A percentile compares a stretch with the other conserved stretches of the same genome.
Conservation (phyloP, 768 basidiomycete species). For the Tubosaeta sp. region DNA sequence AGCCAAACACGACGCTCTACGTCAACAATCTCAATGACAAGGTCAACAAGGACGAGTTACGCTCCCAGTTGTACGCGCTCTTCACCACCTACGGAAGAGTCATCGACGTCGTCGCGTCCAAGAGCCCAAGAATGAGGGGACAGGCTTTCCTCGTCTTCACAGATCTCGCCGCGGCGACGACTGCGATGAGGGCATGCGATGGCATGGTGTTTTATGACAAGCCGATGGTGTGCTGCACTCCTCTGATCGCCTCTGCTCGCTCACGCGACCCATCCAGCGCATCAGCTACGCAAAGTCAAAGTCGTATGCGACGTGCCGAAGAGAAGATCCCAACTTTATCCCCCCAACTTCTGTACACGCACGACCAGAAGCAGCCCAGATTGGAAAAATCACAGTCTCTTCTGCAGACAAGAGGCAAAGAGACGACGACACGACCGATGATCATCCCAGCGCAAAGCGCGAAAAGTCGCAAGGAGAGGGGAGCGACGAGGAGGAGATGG, state of each 20-base stretch:
- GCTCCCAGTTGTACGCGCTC: slow-evolving; percentile 74
- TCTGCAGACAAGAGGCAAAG: slow-evolving; percentile 59
- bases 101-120: slow-evolving; percentile 89
- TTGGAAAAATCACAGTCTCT: slow-evolving; percentile 32
- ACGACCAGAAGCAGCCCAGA: slow-evolving; percentile 42
- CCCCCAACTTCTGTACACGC: slow-evolving; percentile 65
- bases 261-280: slow-evolving; percentile 45
- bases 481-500: slow-evolving; percentile 85
- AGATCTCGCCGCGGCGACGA: slow-evolving; percentile 86
- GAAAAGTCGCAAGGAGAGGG: slow-evolving; percentile 60
- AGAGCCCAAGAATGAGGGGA: slow-evolving; percentile 80
- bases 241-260: slow-evolving; percentile 2
- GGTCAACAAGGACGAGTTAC: slow-evolving; percentile 87
- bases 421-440: slow-evolving; percentile 55
- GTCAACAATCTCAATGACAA: slow-evolving; percentile 92
- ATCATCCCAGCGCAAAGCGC: slow-evolving; percentile 59
- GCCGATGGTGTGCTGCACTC: slow-evolving; percentile 62
- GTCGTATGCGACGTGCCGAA: slow-evolving; percentile 77
- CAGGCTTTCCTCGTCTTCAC: slow-evolving; percentile 96
- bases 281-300: slow-evolving; percentile 89
- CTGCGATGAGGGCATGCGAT: slow-evolving; percentile 88
- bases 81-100: slow-evolving; percentile 93
- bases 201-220: slow-evolving; percentile 94
- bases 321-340: slow-evolving; percentile 79
- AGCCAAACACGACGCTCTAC: slow-evolving; percentile 87